These are phyloP conservation scores for Petunia axillaris DNA, from an alignment of 257 asterid species.

Conservation along the genomic window DNA sequence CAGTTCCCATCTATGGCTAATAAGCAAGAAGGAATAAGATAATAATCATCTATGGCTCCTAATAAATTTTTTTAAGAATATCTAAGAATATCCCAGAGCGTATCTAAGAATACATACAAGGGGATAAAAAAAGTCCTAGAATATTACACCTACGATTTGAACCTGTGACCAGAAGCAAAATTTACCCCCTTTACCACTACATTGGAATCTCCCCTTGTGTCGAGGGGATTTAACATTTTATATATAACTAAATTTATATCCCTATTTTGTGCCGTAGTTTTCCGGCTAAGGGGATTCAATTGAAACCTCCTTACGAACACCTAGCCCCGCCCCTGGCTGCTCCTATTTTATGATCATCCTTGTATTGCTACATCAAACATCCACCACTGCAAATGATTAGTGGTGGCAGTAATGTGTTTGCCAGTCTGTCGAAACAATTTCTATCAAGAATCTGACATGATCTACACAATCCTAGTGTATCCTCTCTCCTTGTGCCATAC, in stretches of 20 bases:
- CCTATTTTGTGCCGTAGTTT: too few species aligned
- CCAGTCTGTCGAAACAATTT: background rate
- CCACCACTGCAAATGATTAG: slow-evolving; percentile 10
- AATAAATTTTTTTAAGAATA: background rate
- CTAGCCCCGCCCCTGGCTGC: background rate
- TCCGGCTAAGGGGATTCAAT: too few species aligned
- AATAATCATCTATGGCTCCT: background rate
- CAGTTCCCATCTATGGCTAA: slow-evolving; percentile 4
- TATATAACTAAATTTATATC: background rate
- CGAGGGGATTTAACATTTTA: background rate
- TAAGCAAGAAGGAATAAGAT: background rate
- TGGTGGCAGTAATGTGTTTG: background rate
- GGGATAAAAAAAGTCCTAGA: too few species aligned
- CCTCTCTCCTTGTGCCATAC: background rate
- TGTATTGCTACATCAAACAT: background rate
- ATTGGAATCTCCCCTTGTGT: background rate
- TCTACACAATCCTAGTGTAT: slow-evolving; percentile 1
- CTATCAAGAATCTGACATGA: background rate
- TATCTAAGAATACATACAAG: too few species aligned
- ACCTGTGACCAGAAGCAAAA: too few species aligned
- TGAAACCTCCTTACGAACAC: too few species aligned
- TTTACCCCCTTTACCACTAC: too few species aligned
- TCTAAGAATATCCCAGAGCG: too few species aligned
- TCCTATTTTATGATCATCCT: slow-evolving; percentile 1
- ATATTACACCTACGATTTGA: too few species aligned